A percentile compares a stretch with the other conserved stretches of the same genome.
phyloP scores from a whole-genome alignment of 768 basidiomycete genomes.

The Calvatia gigantea region DNA sequence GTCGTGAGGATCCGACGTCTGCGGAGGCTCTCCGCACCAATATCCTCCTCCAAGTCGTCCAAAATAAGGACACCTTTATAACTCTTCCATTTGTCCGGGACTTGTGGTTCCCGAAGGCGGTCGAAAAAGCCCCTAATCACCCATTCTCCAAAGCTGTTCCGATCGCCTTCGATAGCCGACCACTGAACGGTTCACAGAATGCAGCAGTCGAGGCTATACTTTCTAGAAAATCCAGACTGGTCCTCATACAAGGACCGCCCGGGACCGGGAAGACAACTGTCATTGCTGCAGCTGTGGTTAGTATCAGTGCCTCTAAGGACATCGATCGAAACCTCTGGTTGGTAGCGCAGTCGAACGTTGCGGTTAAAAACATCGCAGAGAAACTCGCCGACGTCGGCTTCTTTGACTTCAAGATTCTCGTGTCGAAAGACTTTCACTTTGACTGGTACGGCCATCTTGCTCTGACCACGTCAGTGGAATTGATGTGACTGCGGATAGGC shows the following conservation, averaged over 20 bases:
- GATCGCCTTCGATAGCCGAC: conserved; percentile 13
- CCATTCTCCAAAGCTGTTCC: neutral
- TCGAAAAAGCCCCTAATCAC: conserved; percentile 12
- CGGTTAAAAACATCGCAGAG: conserved; percentile 79
- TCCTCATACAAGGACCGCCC: conserved; percentile 49
- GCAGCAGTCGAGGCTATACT: conserved; percentile 31
- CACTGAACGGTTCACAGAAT: conserved; percentile 33
- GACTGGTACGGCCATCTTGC: conserved; percentile 48
- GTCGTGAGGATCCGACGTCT: conserved; percentile 42
- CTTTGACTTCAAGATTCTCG: conserved; percentile 53
- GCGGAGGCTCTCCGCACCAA: conserved; percentile 34
- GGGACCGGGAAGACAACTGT: conserved; percentile 66
- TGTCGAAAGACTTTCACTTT: conserved; percentile 60
- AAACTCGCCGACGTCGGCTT: conserved; percentile 50
- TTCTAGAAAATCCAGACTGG: conserved; percentile 24
- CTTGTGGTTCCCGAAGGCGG: conserved; percentile 28
- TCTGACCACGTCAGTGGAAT: neutral
- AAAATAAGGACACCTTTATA: conserved; percentile 22
- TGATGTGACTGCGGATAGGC: conserved; percentile 38
- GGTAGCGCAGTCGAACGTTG: conserved; percentile 72
- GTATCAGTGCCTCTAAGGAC: conserved; percentile 26
- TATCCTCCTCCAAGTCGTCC: conserved; percentile 27
- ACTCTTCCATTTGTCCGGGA: conserved; percentile 29
- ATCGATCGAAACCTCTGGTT: conserved; percentile 49
- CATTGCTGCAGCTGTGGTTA: conserved; percentile 46